phyloP scores from a whole-genome alignment of 257 asterid species.

The Nicotiana paniculata region DNA sequence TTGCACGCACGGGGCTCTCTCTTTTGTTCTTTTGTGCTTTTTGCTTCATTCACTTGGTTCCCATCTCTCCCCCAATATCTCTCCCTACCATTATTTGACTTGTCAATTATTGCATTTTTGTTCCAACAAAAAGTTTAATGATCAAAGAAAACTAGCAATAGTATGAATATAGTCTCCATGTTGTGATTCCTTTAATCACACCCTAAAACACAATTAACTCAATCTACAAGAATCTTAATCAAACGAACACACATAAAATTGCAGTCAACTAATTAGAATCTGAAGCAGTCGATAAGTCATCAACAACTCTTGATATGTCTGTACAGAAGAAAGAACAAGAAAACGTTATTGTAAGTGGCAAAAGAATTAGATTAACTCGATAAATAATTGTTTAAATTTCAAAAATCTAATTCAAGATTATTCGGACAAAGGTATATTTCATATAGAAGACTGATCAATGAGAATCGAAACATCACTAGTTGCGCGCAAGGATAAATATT shows the following conservation, averaged over 20 bases:
- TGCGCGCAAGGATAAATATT: too few relatives aligned
- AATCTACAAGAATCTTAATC: too few relatives aligned
- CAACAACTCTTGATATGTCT: background rate
- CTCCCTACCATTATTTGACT: conserved; percentile 31
- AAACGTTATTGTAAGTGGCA: too few relatives aligned
- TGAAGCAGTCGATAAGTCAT: too few relatives aligned
- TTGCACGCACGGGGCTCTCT: conserved; percentile 16
- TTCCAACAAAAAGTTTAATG: background rate
- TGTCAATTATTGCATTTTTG: background rate
- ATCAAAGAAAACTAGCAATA: background rate
- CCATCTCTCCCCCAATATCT: conserved; percentile 14
- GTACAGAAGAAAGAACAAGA: background rate
- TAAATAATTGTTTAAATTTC: background rate
- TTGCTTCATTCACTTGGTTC: conserved; percentile 30
- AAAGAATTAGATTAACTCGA: too few relatives aligned
- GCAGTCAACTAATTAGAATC: too few relatives aligned
- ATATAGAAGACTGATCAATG: background rate
- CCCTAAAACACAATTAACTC: too few relatives aligned
- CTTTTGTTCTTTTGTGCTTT: conserved; percentile 14
- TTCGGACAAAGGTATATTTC: background rate
- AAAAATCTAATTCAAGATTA: too few relatives aligned
- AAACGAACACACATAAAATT: too few relatives aligned
- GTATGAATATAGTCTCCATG: background rate
- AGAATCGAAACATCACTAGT: too few relatives aligned
- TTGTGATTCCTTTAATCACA: too few relatives aligned